Conservation (phyloP, 129 eudicot species). For the Escallonia rubra region DNA sequence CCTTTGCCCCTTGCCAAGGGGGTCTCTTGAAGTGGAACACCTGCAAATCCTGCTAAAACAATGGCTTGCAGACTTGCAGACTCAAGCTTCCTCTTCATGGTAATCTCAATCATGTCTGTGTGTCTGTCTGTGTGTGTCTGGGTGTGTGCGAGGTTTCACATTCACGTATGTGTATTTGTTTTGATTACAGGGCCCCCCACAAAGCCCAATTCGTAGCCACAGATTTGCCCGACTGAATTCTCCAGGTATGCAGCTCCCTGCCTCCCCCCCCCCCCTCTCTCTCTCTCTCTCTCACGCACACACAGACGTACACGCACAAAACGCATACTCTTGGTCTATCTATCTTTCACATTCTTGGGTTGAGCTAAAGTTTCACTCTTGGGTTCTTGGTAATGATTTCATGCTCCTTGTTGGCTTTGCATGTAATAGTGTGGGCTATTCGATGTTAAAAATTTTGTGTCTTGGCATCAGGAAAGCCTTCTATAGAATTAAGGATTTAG, state of each 20-base stretch:
- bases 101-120: slow-evolving; percentile 1
- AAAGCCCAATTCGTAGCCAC: slow-evolving; percentile 33
- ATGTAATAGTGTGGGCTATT: background rate
- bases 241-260: slow-evolving; percentile 33
- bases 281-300: no score
- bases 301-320: no score
- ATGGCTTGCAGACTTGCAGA: slow-evolving; percentile 50
- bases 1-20: background rate
- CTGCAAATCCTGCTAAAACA: slow-evolving; percentile 10
- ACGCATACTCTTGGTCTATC: no score
- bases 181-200: slow-evolving; percentile 39
- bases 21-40: background rate
- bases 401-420: background rate
- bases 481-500: no score
- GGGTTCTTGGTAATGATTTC: background rate
- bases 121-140: background rate
- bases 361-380: background rate
- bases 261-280: background rate
- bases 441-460: background rate
- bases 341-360: background rate
- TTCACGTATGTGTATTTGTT: background rate
- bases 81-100: slow-evolving; percentile 42
- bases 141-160: background rate
- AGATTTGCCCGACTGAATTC: slow-evolving; percentile 33
- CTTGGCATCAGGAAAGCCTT: no score